These are phyloP conservation scores for Lodderomyces elongisporus DNA, from an alignment of 1,139 yeast species.

Conservation along the genomic window DNA sequence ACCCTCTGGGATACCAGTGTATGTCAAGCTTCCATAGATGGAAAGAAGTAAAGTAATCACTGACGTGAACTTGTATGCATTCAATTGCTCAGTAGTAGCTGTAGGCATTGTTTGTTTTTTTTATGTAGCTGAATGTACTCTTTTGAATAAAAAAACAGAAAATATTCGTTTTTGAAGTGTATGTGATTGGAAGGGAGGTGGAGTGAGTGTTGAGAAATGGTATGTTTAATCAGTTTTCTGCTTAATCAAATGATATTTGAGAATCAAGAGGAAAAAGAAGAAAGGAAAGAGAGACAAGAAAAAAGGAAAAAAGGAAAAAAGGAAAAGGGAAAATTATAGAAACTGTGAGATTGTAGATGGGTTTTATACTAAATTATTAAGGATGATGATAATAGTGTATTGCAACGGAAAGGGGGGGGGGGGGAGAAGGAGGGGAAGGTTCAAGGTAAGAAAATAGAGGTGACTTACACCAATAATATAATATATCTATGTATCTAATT, in stretches of 20 bases:
- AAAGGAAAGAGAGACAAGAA: background rate
- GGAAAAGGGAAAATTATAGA: too few species aligned
- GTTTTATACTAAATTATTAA: too few species aligned
- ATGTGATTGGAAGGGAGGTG: background rate
- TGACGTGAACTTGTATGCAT: conserved; percentile 39
- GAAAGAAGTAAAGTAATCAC: conserved; percentile 50
- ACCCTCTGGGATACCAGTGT: conserved; percentile 17
- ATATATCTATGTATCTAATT: too few species aligned
- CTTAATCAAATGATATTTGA: background rate
- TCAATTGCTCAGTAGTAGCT: conserved; percentile 10
- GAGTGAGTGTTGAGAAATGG: background rate
- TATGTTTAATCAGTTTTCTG: background rate
- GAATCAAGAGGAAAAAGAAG: background rate
- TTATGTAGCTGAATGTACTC: conserved; percentile 6
- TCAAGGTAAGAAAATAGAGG: too few species aligned
- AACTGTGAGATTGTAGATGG: too few species aligned
- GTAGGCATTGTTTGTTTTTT: background rate
- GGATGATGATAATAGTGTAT: too few species aligned
- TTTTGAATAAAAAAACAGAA: conserved; percentile 2
- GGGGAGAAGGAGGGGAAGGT: too few species aligned
- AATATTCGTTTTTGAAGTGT: too few species aligned
- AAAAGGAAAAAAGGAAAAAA: too few species aligned
- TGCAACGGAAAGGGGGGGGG: too few species aligned
- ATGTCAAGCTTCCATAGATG: conserved; percentile 49
- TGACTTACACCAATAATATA: too few species aligned